phyloP scores from a whole-genome alignment of 805 yeast genomes.

The Candida berthetii region DNA sequence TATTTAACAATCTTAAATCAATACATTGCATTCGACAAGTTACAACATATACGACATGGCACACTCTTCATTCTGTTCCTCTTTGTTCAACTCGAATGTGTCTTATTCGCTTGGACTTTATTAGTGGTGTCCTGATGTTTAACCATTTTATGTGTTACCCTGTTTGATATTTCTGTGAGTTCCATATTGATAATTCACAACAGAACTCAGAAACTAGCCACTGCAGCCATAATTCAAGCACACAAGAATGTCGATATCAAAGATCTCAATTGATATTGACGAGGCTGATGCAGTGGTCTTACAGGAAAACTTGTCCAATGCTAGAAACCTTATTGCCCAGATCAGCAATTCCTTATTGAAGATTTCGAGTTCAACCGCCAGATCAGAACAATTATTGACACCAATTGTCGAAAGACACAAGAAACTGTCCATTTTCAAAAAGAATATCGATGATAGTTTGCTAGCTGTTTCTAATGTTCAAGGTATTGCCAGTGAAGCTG shows the following conservation, averaged over 20 bases:
- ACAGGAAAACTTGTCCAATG: constrained; percentile 61
- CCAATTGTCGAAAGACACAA: constrained; percentile 68
- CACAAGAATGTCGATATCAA: constrained; percentile 8
- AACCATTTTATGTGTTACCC: no score
- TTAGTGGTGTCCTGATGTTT: no score
- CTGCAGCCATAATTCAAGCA: not conserved
- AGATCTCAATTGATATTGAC: constrained; percentile 45
- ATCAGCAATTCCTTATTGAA: constrained; percentile 50
- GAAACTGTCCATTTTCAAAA: constrained; percentile 45
- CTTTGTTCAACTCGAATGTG: no score
- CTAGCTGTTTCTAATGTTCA: constrained; percentile 39
- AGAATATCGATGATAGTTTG: constrained; percentile 51
- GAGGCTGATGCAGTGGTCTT: constrained; percentile 82
- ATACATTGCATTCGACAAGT: not conserved
- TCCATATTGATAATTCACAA: not conserved
- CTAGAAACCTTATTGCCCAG: constrained; percentile 46
- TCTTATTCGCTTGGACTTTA: no score
- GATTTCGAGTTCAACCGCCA: constrained; percentile 45
- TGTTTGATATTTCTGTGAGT: no score
- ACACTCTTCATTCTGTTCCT: no score
- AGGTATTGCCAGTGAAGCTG: constrained; percentile 41
- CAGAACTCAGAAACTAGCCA: not conserved
- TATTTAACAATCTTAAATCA: not conserved
- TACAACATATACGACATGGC: no score
- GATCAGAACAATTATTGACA: constrained; percentile 56